A percentile compares a stretch with the other conserved stretches of the same genome.
These are phyloP conservation scores for Alternaria brassicicola DNA, from an alignment of 2,329 filamentous ascomycete species.

Conservation along the genomic window DNA sequence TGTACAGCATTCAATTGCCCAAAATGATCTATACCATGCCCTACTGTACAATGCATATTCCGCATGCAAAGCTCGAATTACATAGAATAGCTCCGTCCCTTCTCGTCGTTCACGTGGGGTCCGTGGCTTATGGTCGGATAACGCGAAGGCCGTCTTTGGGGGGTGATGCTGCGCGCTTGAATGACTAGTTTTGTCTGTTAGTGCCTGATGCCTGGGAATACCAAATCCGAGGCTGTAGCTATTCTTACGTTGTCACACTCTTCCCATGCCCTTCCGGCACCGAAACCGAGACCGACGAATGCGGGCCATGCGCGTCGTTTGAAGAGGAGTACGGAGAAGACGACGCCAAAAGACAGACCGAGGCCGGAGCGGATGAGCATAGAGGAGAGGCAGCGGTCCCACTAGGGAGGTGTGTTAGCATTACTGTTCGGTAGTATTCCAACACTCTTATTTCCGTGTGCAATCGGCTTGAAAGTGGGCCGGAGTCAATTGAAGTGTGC, in stretches of 20 bases:
- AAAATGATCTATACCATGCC: constrained; percentile 39
- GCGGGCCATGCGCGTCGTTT: constrained; percentile 98
- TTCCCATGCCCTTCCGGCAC: constrained; percentile 95
- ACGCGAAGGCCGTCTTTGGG: constrained; percentile 57
- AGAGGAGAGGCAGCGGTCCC: constrained; percentile 98
- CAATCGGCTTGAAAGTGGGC: neutral
- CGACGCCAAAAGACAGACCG: constrained; percentile 94
- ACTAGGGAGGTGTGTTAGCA: constrained; percentile 63
- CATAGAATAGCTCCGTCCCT: constrained; percentile 15
- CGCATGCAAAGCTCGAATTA: constrained; percentile 28
- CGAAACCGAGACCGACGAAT: constrained; percentile 92
- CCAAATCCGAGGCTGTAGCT: constrained; percentile 27
- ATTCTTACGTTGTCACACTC: constrained; percentile 81
- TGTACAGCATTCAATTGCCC: constrained; percentile 39
- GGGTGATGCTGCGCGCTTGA: constrained; percentile 57
- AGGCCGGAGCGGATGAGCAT: constrained; percentile 95
- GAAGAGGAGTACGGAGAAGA: constrained; percentile 98
- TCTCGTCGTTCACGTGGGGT: constrained; percentile 3
- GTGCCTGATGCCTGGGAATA: neutral
- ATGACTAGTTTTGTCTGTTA: constrained; percentile 50
- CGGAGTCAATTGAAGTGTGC: neutral
- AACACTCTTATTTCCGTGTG: constrained; percentile 4
- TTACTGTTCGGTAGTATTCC: neutral
- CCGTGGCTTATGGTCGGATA: constrained; percentile 49
- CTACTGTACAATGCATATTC: constrained; percentile 46